These are phyloP conservation scores for Trametes hirsuta DNA, from an alignment of 1,284 basidiomycete species.

Conservation along the genomic window DNA sequence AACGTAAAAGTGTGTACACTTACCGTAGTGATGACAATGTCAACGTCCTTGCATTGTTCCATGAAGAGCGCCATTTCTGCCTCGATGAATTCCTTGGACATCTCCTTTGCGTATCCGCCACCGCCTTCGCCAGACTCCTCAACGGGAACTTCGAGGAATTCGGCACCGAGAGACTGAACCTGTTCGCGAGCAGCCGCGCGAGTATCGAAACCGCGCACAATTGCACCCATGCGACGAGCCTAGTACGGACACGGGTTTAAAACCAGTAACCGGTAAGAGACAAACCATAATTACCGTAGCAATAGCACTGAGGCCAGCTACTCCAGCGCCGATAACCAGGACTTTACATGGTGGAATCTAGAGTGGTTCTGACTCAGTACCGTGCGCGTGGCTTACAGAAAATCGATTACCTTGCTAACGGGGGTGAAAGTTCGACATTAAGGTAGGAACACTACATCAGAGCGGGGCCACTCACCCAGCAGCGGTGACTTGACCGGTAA, in stretches of 20 bases:
- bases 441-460: background rate
- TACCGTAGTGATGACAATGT: conserved; percentile 85
- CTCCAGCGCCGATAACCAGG: conserved; percentile 83
- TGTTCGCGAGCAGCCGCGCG: conserved; percentile 83
- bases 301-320: conserved; percentile 85
- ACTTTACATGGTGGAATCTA: conserved; percentile 87
- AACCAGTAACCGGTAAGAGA: background rate
- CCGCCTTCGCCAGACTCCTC: conserved; percentile 79
- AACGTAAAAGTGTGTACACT: background rate
- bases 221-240: conserved; percentile 81
- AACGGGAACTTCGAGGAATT: conserved; percentile 79
- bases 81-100: conserved; percentile 88
- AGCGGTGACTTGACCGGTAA: conserved; percentile 87
- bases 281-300: conserved; percentile 58
- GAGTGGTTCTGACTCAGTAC: background rate
- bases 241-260: conserved; percentile 30
- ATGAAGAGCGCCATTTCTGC: conserved; percentile 88
- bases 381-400: background rate
- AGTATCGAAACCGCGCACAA: conserved; percentile 86
- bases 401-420: conserved; percentile 21
- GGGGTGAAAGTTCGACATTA: background rate
- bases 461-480: conserved; percentile 62
- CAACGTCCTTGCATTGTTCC: conserved; percentile 84
- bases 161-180: conserved; percentile 84
- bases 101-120: conserved; percentile 88